These are phyloP conservation scores for Termitomyces sp. DNA, from an alignment of 768 basidiomycete species.

Conservation along the genomic window DNA sequence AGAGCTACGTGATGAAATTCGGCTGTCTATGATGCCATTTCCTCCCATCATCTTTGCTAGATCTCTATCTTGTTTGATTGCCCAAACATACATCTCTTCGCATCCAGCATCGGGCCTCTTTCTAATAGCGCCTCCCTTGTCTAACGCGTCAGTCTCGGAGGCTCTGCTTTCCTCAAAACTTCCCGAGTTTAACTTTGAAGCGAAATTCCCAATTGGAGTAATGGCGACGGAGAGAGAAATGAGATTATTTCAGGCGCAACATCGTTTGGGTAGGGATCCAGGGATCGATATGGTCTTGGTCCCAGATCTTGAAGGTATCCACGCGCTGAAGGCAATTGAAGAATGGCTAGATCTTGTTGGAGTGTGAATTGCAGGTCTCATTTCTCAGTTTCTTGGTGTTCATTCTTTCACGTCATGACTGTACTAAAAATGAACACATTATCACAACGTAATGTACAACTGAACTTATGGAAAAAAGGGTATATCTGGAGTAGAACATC, in stretches of 20 bases:
- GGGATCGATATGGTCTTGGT: constrained; percentile 32
- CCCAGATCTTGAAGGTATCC: constrained; percentile 28
- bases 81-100: constrained; percentile 65
- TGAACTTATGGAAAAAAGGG: not conserved
- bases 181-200: constrained; percentile 55
- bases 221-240: constrained; percentile 31
- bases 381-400: not conserved
- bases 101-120: constrained; percentile 57
- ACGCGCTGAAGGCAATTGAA: constrained; percentile 36
- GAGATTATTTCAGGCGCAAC: constrained; percentile 24
- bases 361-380: constrained; percentile 24
- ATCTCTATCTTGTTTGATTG: constrained; percentile 44
- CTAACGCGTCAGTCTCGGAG: constrained; percentile 27
- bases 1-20: constrained; percentile 40
- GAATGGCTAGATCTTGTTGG: constrained; percentile 53
- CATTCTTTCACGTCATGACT: not conserved
- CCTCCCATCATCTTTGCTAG: constrained; percentile 54
- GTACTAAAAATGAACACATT: not conserved
- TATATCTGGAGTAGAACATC: not conserved
- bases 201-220: constrained; percentile 54
- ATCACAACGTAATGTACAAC: constrained; percentile 5
- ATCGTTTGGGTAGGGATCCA: constrained; percentile 35
- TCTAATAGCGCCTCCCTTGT: constrained; percentile 50
- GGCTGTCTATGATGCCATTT: constrained; percentile 40
- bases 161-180: constrained; percentile 28